phyloP scores from a whole-genome alignment of 2,329 filamentous ascomycete species.

The Ustulina deusta region DNA sequence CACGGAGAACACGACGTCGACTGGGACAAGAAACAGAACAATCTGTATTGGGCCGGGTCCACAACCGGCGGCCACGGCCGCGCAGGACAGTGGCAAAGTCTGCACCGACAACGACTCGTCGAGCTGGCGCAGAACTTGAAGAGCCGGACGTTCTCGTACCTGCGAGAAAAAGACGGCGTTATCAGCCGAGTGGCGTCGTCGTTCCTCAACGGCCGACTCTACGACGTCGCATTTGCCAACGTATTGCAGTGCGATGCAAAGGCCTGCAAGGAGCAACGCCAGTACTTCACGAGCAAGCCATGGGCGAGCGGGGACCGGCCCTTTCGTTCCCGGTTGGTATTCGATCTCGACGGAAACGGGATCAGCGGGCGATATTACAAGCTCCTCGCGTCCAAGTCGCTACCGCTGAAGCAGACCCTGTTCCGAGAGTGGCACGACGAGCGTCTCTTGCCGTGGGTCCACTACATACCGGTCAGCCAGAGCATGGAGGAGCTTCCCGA shows the following conservation, averaged over 20 bases:
- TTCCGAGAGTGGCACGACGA: slow-evolving; percentile 70
- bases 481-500: slow-evolving; percentile 65
- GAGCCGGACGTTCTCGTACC: slow-evolving; percentile 49
- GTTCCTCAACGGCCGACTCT: slow-evolving; percentile 56
- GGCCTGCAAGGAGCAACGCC: slow-evolving; percentile 53
- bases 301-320: slow-evolving; percentile 54
- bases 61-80: slow-evolving; percentile 62
- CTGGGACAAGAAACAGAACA: slow-evolving; percentile 63
- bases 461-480: slow-evolving; percentile 66
- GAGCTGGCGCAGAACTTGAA: slow-evolving; percentile 52
- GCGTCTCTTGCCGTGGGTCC: slow-evolving; percentile 66
- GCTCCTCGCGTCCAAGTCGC: slow-evolving; percentile 60
- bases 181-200: slow-evolving; percentile 42
- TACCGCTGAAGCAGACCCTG: slow-evolving; percentile 65
- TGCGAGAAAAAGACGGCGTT: slow-evolving; percentile 43
- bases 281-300: slow-evolving; percentile 49
- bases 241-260: slow-evolving; percentile 59
- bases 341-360: slow-evolving; percentile 69
- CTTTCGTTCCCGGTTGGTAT: slow-evolving; percentile 56
- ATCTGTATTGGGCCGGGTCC: slow-evolving; percentile 69
- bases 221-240: slow-evolving; percentile 59
- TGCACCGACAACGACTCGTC: slow-evolving; percentile 63
- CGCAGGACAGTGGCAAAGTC: slow-evolving; percentile 54
- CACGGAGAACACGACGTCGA: slow-evolving; percentile 54
- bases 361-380: slow-evolving; percentile 66